Conservation (phyloP, 192 early-diverging fungal genomes). For the Backusella macrospora region DNA sequence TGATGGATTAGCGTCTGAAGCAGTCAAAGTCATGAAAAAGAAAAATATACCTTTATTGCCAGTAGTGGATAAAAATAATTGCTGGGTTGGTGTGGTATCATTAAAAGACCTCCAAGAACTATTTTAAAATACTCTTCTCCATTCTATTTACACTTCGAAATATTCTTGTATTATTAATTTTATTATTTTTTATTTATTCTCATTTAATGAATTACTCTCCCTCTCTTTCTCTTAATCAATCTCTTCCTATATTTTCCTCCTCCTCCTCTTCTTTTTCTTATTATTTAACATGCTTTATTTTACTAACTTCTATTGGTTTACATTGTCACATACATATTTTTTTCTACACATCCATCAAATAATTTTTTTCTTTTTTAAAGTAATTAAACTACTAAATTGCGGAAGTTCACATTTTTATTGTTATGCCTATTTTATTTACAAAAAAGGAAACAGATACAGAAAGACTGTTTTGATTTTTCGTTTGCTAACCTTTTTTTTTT, state of each 20-base stretch:
- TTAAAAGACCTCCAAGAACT: slow-evolving; percentile 40
- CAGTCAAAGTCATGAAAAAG: slow-evolving; percentile 35
- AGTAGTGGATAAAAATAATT: slow-evolving; percentile 28
- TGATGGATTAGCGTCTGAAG: slow-evolving; percentile 39
- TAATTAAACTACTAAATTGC: not conserved
- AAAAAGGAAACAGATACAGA: not conserved
- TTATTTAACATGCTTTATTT: not conserved
- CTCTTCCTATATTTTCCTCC: not conserved
- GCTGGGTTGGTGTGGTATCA: slow-evolving; percentile 39
- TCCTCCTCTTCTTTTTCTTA: not conserved
- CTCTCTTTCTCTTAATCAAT: not conserved
- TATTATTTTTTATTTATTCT: not conserved
- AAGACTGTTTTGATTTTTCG: not conserved
- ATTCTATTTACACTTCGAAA: slow-evolving; percentile 3
- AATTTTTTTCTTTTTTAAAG: not conserved
- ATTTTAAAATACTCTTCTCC: not conserved
- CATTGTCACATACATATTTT: slow-evolving; percentile 10
- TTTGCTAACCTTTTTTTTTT: not conserved
- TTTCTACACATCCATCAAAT: not conserved
- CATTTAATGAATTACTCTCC: not conserved
- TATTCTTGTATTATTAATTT: slow-evolving; percentile 5
- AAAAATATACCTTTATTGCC: slow-evolving; percentile 38
- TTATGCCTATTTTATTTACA: not conserved
- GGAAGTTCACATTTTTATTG: not conserved
- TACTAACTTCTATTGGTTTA: not conserved